phyloP scores from a whole-genome alignment of 2,329 filamentous ascomycete species.

The Ceratocystis lukuohia region DNA sequence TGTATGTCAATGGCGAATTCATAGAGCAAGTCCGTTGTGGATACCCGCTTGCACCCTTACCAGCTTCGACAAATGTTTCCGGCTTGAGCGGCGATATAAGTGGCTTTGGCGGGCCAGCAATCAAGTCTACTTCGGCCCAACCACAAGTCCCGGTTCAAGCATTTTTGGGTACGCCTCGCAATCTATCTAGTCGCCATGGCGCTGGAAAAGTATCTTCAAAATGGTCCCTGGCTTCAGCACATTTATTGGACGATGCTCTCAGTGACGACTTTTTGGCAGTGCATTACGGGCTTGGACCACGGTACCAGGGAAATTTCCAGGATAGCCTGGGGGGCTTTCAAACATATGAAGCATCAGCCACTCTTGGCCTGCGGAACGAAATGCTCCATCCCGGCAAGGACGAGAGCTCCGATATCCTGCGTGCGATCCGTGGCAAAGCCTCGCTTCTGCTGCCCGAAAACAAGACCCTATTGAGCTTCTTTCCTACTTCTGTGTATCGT shows the following conservation, averaged over 20 bases:
- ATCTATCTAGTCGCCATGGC: conserved; percentile 65
- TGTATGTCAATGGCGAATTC: conserved; percentile 90
- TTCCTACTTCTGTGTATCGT: conserved; percentile 65
- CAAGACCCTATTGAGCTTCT: conserved; percentile 69
- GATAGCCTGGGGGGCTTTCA: conserved; percentile 92
- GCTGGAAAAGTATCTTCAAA: conserved; percentile 59
- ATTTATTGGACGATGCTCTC: conserved; percentile 73
- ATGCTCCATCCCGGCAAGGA: conserved; percentile 79
- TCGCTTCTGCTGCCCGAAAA: conserved; percentile 68
- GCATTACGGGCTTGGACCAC: conserved; percentile 74
- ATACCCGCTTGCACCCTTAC: conserved; percentile 65
- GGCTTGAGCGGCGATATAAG: conserved; percentile 34
- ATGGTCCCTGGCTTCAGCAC: conserved; percentile 82
- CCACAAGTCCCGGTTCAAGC: conserved; percentile 44
- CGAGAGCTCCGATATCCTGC: conserved; percentile 80
- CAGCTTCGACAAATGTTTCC: conserved; percentile 44
- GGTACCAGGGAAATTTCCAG: conserved; percentile 93
- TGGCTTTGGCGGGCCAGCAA: background rate
- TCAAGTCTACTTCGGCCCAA: background rate
- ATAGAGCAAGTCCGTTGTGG: conserved; percentile 80
- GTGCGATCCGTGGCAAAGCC: conserved; percentile 74
- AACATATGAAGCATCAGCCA: conserved; percentile 86
- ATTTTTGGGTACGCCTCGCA: conserved; percentile 83
- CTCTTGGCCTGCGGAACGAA: conserved; percentile 82
- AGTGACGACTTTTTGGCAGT: conserved; percentile 89